Percentiles rank a stretch among this genome's conserved stretches.
phyloP scores from a whole-genome alignment of 257 asterid species.

The Hygrophila difformis region DNA sequence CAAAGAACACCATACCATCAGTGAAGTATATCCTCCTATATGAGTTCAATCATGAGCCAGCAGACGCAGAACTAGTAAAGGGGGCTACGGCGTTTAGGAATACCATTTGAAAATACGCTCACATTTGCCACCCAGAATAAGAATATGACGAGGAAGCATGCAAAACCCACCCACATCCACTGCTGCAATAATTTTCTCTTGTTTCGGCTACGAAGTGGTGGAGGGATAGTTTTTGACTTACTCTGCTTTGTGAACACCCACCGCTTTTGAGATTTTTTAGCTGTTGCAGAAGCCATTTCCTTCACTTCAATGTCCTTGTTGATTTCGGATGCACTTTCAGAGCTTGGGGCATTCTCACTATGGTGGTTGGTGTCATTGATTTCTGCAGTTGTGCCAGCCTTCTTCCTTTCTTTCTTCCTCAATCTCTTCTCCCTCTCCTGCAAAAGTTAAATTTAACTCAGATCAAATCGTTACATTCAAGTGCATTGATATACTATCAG shows the following conservation, averaged over 20 bases:
- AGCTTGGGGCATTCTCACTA: slow-evolving; percentile 31
- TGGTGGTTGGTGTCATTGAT: slow-evolving; percentile 24
- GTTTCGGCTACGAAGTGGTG: slow-evolving; percentile 72
- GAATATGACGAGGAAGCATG: slow-evolving; percentile 35
- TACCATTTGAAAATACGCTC: slow-evolving; percentile 31
- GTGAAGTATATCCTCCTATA: no score
- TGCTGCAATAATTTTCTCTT: slow-evolving; percentile 73
- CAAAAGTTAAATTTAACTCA: slow-evolving; percentile 15
- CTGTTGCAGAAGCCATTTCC: slow-evolving; percentile 20
- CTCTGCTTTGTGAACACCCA: slow-evolving; percentile 35
- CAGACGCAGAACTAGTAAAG: slow-evolving; percentile 11
- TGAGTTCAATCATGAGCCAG: no score
- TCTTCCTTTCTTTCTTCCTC: slow-evolving; percentile 83
- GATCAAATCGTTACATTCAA: no score
- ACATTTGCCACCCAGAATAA: slow-evolving; percentile 73
- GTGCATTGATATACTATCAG: no score
- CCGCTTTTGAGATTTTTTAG: slow-evolving; percentile 38
- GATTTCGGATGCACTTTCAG: slow-evolving; percentile 33
- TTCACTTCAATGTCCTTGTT: slow-evolving; percentile 36
- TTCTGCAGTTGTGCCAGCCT: slow-evolving; percentile 30
- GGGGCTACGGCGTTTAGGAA: slow-evolving; percentile 32
- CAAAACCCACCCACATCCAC: slow-evolving; percentile 60
- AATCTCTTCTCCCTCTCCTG: slow-evolving; percentile 90
- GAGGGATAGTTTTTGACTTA: slow-evolving; percentile 65
- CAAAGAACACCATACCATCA: no score